Base-by-base conservation (phyloP, 2,329 filamentous ascomycete genomes). In the Ceratocystis lukuohia region DNA sequence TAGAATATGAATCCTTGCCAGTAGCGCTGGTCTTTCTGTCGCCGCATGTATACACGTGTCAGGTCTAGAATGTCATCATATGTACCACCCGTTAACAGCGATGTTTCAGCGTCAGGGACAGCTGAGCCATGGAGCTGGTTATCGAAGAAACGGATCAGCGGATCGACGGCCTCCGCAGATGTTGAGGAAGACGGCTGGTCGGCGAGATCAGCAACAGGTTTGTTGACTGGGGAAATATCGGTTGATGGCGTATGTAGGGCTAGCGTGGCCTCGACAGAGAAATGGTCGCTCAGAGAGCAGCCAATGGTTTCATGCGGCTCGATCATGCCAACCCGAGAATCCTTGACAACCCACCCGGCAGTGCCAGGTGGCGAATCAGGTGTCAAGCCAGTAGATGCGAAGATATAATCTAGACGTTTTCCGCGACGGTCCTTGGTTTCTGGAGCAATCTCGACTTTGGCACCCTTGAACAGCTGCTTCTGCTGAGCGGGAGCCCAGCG, bases 321-420 rank as follows among this genome's bases (percentile, higher is more conserved):
- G 22, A 84, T 87, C 85, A 96, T 91, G 68, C 88, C 87, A 1
- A 99, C 88, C 62, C 84, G 82, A 2, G 84, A 87, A 6, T 82
- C 80, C 68, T 85, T 80, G 67, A 96, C 84, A 12, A 83, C 78
- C 91, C 92, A 96, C 57, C 74, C 72, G 68, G 74, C 61, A 69
- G 74, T 76, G 64, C 75, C 73, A 3, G 72, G 70, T 61, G 67
- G 65, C 41, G 64, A 66, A 62, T 66, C 64, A 50, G 69, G 20
- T 68, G 71, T 65, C 70, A 73, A 70, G 12, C 80, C 82, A 12
- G 82, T 82, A 1, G 83, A 84, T 70, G 90, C 87, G 76, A 99
- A 97, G 72, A 99, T 88, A 76, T 99, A 99, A 76, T 99, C 94
- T 61, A 97, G 82, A 25, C 94, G 81, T 74, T 96, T 93, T n/a